Evolutionary conservation across 2,329 filamentous ascomycete genomes (phyloP), one percentile per base, ranked within the genome.

Genomic region (Anthostomella pinea): DNA sequence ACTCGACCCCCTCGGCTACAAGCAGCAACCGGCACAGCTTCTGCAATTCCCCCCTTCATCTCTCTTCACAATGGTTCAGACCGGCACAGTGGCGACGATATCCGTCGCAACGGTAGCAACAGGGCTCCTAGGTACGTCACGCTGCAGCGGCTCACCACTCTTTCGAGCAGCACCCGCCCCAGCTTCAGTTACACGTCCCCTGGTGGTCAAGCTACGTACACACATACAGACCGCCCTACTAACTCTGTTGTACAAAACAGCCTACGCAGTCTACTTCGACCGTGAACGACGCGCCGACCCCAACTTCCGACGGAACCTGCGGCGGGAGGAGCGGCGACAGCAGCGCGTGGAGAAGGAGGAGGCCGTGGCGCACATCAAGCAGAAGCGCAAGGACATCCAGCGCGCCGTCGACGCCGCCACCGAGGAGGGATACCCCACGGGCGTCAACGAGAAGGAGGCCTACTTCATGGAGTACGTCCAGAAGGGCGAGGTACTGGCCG

Each of bases 391-490:
- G 63, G 70, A 75, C 54, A 86, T 98, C 68, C 84, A 83, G 66
- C 66, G 67, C 39, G 81, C 79, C 34, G 85, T 97, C 31, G 81
- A 88, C 54, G 77, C 85, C 54, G 88, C 90, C 53, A 87, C 89
- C 69, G 85, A 86, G 40, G 89, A 95, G 65, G 93, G 91, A 39
- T 96, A 95, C 76, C 93, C 93, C 31, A 74, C 77, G 27, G 87
- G 89, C 56, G 81, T 91, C 22, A 91, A 97, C 64, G 89, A 95
- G 72, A 89, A 87, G 63, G 93, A 98, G 73, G 79, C 81, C 44
- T 98, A 87, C 73, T 98, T 98, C 70, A 95, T 97, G 80, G 83
- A 88, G 63, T 88, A 95, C 68, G 89, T 98, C 48, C 87, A 89
- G 54, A 74, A 81, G 60, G 93, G 93, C 60, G 93, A 98, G 74